Evolutionary conservation across 2,329 filamentous ascomycete genomes (phyloP), one percentile per base, ranked within the genome.

Genomic region (Xylaria sp.): DNA sequence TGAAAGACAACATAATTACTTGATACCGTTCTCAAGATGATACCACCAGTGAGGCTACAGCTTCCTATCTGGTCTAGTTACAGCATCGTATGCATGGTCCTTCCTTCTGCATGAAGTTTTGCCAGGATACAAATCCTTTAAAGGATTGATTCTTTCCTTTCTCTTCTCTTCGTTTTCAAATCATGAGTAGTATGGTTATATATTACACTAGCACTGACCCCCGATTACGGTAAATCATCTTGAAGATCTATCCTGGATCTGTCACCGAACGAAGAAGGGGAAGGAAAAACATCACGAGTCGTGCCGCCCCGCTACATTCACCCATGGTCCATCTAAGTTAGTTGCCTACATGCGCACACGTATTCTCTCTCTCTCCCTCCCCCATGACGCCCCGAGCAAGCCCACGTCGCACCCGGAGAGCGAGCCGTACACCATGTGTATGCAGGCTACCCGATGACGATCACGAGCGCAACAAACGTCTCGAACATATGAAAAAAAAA

Each of bases 51-150:
- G 3, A n/a, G 53, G n/a, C 17, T 23, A 46, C 9, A 59, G 31
- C 57, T 26, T 48, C 20, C 57, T 23, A 60, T 54, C 38, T 20
- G 13, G 20, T 13, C 10, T 20, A 44, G 17, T 11, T 42, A 38
- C 36, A n/a, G n/a, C 26, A 36, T 31, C 57, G 46, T 49, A 60
- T 69, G 67, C 64, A 69, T 67, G 67, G 67, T 67, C 60, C 56
- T 69, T 69, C 49, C 48, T 56, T n/a, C 53, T 36, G 54, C 54
- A 38, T 33, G 63, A 59, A 57, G 63, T 23, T 33, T 54, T 33
- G 26, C 63, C 36, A 15, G 63, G 67, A 44, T 60, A 53, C 26
- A 40, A 33, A 67, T 69, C 67, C 64, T 61, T 46, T n/a, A 20
- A 59, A 59, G 46, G 66, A 63, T 59, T 63, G 33, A 38, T 38